Conservation (phyloP, 2,329 filamentous ascomycete species). For the Aureobasidium sp. region DNA sequence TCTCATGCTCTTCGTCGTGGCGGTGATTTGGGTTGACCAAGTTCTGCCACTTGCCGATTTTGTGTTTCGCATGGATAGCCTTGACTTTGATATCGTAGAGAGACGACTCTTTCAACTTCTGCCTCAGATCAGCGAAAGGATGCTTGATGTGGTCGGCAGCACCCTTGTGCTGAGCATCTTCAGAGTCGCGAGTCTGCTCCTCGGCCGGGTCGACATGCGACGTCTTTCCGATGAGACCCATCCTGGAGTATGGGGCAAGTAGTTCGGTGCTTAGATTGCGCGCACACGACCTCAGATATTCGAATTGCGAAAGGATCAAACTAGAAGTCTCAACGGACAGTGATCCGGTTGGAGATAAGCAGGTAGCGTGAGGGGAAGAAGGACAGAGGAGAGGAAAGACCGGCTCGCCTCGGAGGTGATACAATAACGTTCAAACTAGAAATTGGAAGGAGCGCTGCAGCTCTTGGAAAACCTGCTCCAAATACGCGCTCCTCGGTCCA, state of each 20-base stretch:
- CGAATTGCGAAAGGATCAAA: background rate
- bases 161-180: background rate
- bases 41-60: conserved; percentile 58
- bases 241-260: background rate
- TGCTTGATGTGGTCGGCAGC: conserved; percentile 20
- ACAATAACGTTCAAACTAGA: background rate
- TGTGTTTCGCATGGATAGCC: conserved; percentile 53
- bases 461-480: background rate
- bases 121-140: conserved; percentile 27
- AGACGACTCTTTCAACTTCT: conserved; percentile 41
- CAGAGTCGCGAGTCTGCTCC: background rate
- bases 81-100: conserved; percentile 46
- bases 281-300: background rate
- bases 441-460: background rate
- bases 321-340: background rate
- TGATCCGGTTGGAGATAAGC: background rate
- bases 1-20: conserved; percentile 88
- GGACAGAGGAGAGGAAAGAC: background rate
- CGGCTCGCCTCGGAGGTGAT: background rate
- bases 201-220: background rate
- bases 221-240: conserved; percentile 15
- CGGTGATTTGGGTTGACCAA: conserved; percentile 80
- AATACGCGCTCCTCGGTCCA: background rate
- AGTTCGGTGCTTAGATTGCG: background rate
- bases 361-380: background rate